Evolutionary conservation across 345 rosid species (phyloP), one percentile per base, ranked within the genome.

Genomic region (Bruguiera gymnorhiza): DNA sequence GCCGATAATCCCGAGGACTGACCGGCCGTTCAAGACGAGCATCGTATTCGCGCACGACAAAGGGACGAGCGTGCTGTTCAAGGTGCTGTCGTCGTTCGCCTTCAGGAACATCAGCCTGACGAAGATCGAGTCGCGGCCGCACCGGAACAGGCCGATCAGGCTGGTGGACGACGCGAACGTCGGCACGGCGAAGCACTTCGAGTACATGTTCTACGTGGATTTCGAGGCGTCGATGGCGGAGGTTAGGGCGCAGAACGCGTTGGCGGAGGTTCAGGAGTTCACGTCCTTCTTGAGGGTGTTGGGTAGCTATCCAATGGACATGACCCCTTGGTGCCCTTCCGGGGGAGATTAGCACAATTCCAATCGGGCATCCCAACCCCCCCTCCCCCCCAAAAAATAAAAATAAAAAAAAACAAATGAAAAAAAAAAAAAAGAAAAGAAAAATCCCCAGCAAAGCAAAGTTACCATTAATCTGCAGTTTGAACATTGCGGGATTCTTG

Each of bases 181-280:
- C 1, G 97, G 99, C 30, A 92, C 97, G 0, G 84, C 93, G n/a
- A 92, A 95, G 80, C 89, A 88, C 64, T 95, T 95, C 71, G 99
- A 95, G 86, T 95, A 95, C 70, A 75, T 91, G 57, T 95, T 95
- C 69, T 95, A 92, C 60, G 84, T 95, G 2, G 99, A 92, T 75
- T 95, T 95, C 48, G 99, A 95, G 61, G 99, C 99, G 0, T 90
- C 97, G 2, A 88, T 95, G 98, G 99, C 99, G 27, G 98, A 95
- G 34, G 79, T 80, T 23, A 83, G 98, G 63, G 98, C 98, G 9
- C 98, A 95, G 71, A 92, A 95, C 76, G 99, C 99, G 23, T 75
- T 95, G 32, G 84, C 96, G 27, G 99, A 92, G 82, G 98, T 95
- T n/a, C 99, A 95, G 67, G 99, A 95, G 77, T 92, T 88, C 87